Evolutionary conservation across 176 grass and related monocot species (phyloP).

Genomic region (Puya raimondii): DNA sequence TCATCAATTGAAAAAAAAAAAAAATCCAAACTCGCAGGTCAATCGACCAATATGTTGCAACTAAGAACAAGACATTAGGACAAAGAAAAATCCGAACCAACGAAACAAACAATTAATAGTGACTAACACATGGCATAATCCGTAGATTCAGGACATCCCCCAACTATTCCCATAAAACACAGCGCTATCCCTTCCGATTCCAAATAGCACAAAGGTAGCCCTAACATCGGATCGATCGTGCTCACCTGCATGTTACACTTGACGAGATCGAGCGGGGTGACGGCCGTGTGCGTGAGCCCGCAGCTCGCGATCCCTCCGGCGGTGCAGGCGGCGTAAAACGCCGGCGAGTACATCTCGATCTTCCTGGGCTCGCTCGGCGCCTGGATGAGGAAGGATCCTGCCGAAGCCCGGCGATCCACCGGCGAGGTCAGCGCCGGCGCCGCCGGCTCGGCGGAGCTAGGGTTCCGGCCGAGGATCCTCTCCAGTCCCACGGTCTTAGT

Average conservation of each 20-base stretch:
- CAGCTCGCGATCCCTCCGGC: constrained; percentile 61
- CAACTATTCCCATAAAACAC: background rate
- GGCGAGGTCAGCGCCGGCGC: background rate
- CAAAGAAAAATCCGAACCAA: background rate
- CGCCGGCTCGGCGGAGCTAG: background rate
- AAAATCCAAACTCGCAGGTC: background rate
- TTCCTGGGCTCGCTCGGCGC: constrained; percentile 65
- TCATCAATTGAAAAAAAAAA: background rate
- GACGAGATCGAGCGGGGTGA: constrained; percentile 84
- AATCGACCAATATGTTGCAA: background rate
- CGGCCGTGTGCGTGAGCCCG: constrained; percentile 73
- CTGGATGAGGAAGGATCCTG: constrained; percentile 6
- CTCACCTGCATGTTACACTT: constrained; percentile 91
- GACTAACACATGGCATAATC: background rate
- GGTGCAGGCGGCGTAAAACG: constrained; percentile 65
- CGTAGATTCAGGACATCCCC: background rate
- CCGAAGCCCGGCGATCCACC: constrained; percentile 13
- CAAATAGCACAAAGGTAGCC: background rate
- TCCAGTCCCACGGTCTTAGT: constrained; percentile 1
- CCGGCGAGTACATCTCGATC: constrained; percentile 84
- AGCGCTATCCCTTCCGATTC: background rate
- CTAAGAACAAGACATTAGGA: background rate
- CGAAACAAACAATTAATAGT: background rate
- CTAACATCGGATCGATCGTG: background rate
- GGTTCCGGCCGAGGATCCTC: background rate